Evolutionary conservation across 805 yeast species (phyloP).

Genomic region (Candida pini): DNA sequence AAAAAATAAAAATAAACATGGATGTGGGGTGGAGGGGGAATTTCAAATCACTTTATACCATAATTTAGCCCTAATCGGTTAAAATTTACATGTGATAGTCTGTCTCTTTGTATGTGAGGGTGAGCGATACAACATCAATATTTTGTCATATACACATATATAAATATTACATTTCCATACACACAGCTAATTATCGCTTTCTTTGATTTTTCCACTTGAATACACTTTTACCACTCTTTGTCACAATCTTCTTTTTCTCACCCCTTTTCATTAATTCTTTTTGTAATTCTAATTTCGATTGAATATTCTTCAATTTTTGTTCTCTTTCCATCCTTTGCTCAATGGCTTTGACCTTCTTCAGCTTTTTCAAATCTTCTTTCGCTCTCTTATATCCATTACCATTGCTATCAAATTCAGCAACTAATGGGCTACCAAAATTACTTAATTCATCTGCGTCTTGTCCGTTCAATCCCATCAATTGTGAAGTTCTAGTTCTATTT

Average conservation of each 20-base stretch:
- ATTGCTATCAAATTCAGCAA: constrained; percentile 22
- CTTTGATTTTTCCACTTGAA: constrained; percentile 86
- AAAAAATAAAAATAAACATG: too few relatives aligned
- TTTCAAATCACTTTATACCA: too few relatives aligned
- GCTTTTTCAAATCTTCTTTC: constrained; percentile 42
- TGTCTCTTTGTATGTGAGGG: too few relatives aligned
- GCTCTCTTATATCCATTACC: constrained; percentile 15
- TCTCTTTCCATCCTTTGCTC: constrained; percentile 67
- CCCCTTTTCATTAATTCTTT: constrained; percentile 91
- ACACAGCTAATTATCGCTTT: constrained; percentile 35
- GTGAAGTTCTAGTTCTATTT: constrained; percentile 62
- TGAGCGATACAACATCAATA: background rate
- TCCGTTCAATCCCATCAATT: constrained; percentile 40
- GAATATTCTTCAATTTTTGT: constrained; percentile 59
- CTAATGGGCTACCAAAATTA: constrained; percentile 12
- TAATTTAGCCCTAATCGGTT: too few relatives aligned
- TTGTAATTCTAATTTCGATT: constrained; percentile 68
- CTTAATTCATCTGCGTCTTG: constrained; percentile 25
- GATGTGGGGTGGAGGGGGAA: too few relatives aligned
- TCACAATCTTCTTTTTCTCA: constrained; percentile 68
- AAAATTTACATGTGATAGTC: too few relatives aligned
- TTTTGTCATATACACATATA: background rate
- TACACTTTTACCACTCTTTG: constrained; percentile 57
- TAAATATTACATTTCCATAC: background rate
- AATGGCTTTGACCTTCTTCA: constrained; percentile 54